These are phyloP conservation scores for Stellera chamaejasme DNA, from an alignment of 345 rosid genomes.

Conservation along the genomic window DNA sequence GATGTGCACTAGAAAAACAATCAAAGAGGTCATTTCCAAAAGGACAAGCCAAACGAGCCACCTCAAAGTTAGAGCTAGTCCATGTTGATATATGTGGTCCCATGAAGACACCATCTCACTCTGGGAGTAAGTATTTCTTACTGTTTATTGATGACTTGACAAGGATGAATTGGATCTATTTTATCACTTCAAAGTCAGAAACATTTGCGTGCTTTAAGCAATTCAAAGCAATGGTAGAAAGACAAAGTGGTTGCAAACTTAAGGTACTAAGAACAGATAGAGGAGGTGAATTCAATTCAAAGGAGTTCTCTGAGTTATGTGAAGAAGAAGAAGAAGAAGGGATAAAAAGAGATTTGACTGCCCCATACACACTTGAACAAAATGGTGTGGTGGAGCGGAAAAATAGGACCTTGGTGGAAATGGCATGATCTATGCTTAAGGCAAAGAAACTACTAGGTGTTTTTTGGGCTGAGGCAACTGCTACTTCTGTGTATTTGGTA, in stretches of 20 bases:
- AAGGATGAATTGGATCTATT: not conserved
- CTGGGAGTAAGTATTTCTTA: not conserved
- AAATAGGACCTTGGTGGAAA: not conserved
- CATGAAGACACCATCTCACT: not conserved
- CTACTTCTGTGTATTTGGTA: not conserved
- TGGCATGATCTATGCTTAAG: not conserved
- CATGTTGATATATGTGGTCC: conserved; percentile 4
- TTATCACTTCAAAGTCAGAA: not conserved
- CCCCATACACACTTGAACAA: not conserved
- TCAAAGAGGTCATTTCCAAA: not conserved
- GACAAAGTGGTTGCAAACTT: not conserved
- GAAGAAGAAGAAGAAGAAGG: too few relatives aligned
- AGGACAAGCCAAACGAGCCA: not conserved
- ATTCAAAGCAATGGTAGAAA: not conserved
- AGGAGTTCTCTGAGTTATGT: too few relatives aligned
- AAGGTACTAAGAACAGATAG: too few relatives aligned
- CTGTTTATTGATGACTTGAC: not conserved
- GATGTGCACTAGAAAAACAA: not conserved
- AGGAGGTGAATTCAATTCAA: too few relatives aligned
- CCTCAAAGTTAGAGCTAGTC: not conserved
- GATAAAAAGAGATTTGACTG: too few relatives aligned
- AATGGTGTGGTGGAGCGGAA: not conserved
- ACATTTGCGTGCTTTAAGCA: not conserved
- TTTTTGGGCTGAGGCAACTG: not conserved
- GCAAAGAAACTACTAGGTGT: not conserved